Evolutionary conservation across 2,329 filamentous ascomycete genomes (phyloP), one percentile per base, ranked within the genome.

Genomic region (Exophiala calicioides): DNA sequence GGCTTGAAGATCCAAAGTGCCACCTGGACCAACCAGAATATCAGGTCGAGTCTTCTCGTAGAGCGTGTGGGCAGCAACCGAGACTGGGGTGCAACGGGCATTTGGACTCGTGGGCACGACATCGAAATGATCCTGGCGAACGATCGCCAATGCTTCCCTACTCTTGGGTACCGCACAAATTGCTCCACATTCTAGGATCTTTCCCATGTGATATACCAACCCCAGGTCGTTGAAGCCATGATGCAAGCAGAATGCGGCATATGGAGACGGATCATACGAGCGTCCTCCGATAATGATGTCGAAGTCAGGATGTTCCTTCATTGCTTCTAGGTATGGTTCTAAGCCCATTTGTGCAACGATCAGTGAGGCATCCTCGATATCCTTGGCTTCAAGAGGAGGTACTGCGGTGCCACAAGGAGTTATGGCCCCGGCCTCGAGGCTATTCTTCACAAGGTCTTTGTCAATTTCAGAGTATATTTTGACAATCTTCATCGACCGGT

Each of bases 1-100:
- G 0, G 60, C 35, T 0, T 63, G 62, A 0, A 79, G 60, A 31
- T 74, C 62, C 0, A 80, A 63, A 5, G 62, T 58, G 0, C 77
- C 78, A 0, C 77, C 78, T 0, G 77, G 78, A 0, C 77, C 77
- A 4, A 62, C 50, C 1, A 79, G 56, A 1, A 73, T 55, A 57
- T 80, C 77, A 0, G 78, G 77, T 12, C 77, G 58, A 0, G 69
- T 66, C 49, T 80, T 80, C 62, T 80, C 77, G 40, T 80, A 80
- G 7, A 80, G 58, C 0, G 75, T 72, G 50, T 80, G 77, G 0
- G 77, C 74, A 1, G 76, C 76, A 0, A 80, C 76, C 0, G 70
- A 73, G 0, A 72, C 44, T 0, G 73, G 68, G 0, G 72, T 78
- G 49, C 77, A 80, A 1, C 61, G 62, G 0, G 69, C 64, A 0